A percentile compares a stretch with the other conserved stretches of the same genome.
These are phyloP conservation scores for Evansstolkia leycettana DNA, from an alignment of 495 filamentous ascomycete species.

Conservation along the genomic window DNA sequence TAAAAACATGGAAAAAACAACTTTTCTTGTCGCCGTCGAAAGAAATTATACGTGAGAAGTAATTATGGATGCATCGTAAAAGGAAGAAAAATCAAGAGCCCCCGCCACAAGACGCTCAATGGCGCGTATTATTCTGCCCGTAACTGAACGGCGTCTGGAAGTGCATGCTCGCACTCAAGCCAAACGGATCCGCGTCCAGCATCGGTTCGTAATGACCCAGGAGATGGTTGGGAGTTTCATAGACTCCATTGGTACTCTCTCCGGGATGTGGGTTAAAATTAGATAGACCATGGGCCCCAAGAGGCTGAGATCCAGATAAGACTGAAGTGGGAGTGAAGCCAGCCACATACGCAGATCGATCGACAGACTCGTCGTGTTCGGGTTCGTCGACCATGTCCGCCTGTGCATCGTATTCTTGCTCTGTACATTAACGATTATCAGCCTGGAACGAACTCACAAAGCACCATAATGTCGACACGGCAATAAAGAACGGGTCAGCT, in stretches of 20 bases:
- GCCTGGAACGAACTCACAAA: neutral
- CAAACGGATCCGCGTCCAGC: slow-evolving; percentile 84
- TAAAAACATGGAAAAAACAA: slow-evolving; percentile 3
- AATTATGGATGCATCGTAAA: neutral
- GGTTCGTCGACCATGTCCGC: slow-evolving; percentile 85
- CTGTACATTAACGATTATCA: slow-evolving; percentile 41
- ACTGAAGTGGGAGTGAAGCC: slow-evolving; percentile 39
- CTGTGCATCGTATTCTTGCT: slow-evolving; percentile 98
- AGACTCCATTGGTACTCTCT: slow-evolving; percentile 25
- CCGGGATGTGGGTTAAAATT: slow-evolving; percentile 27
- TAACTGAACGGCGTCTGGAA: slow-evolving; percentile 85
- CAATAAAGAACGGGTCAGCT: slow-evolving; percentile 51
- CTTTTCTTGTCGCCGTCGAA: slow-evolving; percentile 2
- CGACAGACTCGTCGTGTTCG: slow-evolving; percentile 54
- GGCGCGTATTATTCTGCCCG: slow-evolving; percentile 39
- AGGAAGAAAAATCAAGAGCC: neutral
- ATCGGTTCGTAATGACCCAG: slow-evolving; percentile 73
- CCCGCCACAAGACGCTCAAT: slow-evolving; percentile 11
- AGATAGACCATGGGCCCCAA: slow-evolving; percentile 20
- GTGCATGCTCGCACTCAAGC: slow-evolving; percentile 83
- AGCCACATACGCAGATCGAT: slow-evolving; percentile 54
- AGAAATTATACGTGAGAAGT: slow-evolving; percentile 1
- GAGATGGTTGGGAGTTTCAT: slow-evolving; percentile 45
- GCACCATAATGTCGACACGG: neutral
- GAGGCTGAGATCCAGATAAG: slow-evolving; percentile 24